Conservation (phyloP, 2,329 filamentous ascomycete species). For the Aplosporella prunicola region DNA sequence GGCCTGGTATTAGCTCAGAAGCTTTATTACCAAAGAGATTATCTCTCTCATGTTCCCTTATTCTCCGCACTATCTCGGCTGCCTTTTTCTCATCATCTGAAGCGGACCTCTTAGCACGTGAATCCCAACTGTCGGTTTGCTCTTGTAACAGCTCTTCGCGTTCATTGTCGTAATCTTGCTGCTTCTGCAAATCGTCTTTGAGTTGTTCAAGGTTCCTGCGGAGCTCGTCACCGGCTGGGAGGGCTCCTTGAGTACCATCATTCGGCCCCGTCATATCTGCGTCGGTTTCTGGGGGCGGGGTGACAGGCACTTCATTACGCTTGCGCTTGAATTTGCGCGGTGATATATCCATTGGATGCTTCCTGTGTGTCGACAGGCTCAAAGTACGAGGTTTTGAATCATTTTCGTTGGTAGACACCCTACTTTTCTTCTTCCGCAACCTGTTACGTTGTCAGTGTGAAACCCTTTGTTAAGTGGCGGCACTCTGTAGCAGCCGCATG, state of each 20-base stretch:
- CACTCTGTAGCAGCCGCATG: too few relatives aligned
- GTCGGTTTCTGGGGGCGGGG: conserved; percentile 2
- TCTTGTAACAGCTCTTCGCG: conserved; percentile 21
- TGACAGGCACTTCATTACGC: background rate
- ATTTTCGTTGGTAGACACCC: background rate
- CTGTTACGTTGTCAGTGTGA: too few relatives aligned
- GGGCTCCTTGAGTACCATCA: too few relatives aligned
- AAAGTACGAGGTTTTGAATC: too few relatives aligned
- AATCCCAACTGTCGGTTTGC: conserved; percentile 31
- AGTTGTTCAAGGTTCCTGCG: background rate
- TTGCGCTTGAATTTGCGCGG: conserved; percentile 5
- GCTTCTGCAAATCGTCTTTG: conserved; percentile 1
- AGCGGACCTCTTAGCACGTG: conserved; percentile 18
- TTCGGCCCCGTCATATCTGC: too few relatives aligned
- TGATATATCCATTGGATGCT: conserved; percentile 3
- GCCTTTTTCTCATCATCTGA: conserved; percentile 22
- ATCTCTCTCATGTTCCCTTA: conserved; percentile 36
- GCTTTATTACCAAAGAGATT: conserved; percentile 34
- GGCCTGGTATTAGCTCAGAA: conserved; percentile 31
- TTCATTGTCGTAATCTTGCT: conserved; percentile 15
- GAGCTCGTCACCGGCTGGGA: background rate
- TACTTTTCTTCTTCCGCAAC: conserved; percentile 5
- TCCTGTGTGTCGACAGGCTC: background rate
- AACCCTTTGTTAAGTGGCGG: too few relatives aligned
- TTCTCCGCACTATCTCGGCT: conserved; percentile 24